A percentile compares a stretch with the other conserved stretches of the same genome.
Evolutionary conservation across 1,284 basidiomycete species (phyloP).

Genomic region (Mycosarcoma mackinlayi): DNA sequence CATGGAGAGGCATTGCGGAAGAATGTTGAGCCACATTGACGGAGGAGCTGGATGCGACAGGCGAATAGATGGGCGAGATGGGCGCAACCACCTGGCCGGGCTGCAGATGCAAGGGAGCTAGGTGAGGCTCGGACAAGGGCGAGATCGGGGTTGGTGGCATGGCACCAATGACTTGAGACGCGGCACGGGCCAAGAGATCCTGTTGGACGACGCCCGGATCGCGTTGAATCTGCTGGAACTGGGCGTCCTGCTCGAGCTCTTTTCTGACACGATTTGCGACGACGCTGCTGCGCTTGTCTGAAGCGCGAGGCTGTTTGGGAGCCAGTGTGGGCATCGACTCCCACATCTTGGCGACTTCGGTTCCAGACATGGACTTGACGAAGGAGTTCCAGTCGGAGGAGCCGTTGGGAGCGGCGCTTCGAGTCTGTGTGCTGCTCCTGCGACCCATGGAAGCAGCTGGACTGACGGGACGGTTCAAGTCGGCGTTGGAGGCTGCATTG

Average conservation of each 20-base stretch:
- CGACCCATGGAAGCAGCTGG: constrained; percentile 42
- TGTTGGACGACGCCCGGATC: constrained; percentile 50
- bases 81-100: constrained; percentile 38
- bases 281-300: constrained; percentile 43
- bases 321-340: constrained; percentile 43
- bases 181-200: constrained; percentile 56
- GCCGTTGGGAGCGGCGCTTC: constrained; percentile 18
- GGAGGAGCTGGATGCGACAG: constrained; percentile 33
- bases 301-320: constrained; percentile 21
- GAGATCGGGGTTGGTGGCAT: constrained; percentile 38
- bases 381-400: constrained; percentile 60
- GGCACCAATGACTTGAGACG: constrained; percentile 57
- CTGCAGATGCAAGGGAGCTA: constrained; percentile 26
- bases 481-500: constrained; percentile 6
- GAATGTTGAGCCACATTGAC: constrained; percentile 31
- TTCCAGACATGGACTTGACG: constrained; percentile 57
- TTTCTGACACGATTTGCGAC: constrained; percentile 52
- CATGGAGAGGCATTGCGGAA: constrained; percentile 23
- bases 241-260: constrained; percentile 60
- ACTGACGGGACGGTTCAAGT: constrained; percentile 36
- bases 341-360: constrained; percentile 56
- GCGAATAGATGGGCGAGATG: constrained; percentile 39
- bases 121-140: constrained; percentile 13
- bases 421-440: constrained; percentile 10
- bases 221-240: constrained; percentile 49